phyloP scores from a whole-genome alignment of 2,329 filamentous ascomycete species.

The Pseudopithomyces maydicus region DNA sequence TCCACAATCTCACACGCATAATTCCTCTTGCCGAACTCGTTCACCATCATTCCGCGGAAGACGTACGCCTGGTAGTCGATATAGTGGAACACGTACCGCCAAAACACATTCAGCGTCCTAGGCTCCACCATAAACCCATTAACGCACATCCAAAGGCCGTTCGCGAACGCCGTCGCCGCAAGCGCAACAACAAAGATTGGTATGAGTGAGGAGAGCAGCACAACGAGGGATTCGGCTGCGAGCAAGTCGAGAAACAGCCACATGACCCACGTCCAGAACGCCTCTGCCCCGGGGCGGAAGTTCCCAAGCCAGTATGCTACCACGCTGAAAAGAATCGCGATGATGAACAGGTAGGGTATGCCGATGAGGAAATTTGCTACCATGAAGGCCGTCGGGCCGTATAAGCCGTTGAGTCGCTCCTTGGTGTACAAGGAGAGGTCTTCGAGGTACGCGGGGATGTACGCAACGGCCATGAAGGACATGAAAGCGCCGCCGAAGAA shows the following conservation, averaged over 20 bases:
- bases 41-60: slow-evolving; percentile 92
- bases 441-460: slow-evolving; percentile 83
- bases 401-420: slow-evolving; percentile 81
- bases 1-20: slow-evolving; percentile 62
- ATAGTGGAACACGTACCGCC: slow-evolving; percentile 85
- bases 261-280: slow-evolving; percentile 79
- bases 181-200: slow-evolving; percentile 81
- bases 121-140: slow-evolving; percentile 80
- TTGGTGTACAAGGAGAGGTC: slow-evolving; percentile 75
- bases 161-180: slow-evolving; percentile 81
- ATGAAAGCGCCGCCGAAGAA: slow-evolving; percentile 60
- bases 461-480: slow-evolving; percentile 69
- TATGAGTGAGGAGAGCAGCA: slow-evolving; percentile 73
- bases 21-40: slow-evolving; percentile 72
- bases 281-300: slow-evolving; percentile 67
- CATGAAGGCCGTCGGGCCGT: slow-evolving; percentile 74
- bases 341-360: slow-evolving; percentile 79
- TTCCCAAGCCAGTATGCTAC: slow-evolving; percentile 82
- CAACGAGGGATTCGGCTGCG: slow-evolving; percentile 81
- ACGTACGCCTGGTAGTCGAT: slow-evolving; percentile 88
- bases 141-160: slow-evolving; percentile 88
- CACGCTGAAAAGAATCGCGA: slow-evolving; percentile 74
- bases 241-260: slow-evolving; percentile 86
- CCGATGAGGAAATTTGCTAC: slow-evolving; percentile 83
- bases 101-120: slow-evolving; percentile 77